phyloP scores from a whole-genome alignment of 352 stramenopile species.

The Pythium inflatum region DNA sequence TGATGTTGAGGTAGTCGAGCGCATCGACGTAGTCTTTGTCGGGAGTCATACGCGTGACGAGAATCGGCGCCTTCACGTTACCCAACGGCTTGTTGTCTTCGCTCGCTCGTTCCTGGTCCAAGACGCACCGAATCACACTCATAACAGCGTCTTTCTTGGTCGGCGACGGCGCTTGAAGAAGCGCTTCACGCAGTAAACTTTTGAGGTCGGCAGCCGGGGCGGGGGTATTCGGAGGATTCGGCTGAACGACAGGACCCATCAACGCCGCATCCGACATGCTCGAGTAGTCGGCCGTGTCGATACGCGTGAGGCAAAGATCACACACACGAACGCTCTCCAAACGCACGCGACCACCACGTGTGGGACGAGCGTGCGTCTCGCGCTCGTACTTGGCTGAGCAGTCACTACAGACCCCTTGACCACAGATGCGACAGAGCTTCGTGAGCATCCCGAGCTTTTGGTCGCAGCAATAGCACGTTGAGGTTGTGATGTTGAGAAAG shows the following conservation, averaged over 20 bases:
- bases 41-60: not conserved
- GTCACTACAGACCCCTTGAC: conserved; percentile 6
- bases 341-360: not conserved
- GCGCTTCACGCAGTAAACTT: conserved; percentile 13
- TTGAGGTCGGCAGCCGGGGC: conserved; percentile 16
- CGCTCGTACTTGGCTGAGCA: conserved; percentile 22
- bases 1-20: conserved; percentile 16
- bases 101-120: conserved; percentile 39
- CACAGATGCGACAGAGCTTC: conserved; percentile 15
- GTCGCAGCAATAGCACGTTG: not conserved
- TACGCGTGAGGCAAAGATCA: conserved; percentile 12
- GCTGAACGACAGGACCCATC: not conserved
- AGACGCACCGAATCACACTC: conserved; percentile 52
- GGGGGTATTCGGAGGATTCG: not conserved
- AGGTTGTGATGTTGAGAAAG: not conserved
- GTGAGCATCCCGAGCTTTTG: not conserved
- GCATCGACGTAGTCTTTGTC: conserved; percentile 22
- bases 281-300: conserved; percentile 18
- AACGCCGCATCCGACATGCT: conserved; percentile 7
- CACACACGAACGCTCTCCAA: conserved; percentile 21
- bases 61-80: not conserved
- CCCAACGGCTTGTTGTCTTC: not conserved
- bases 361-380: conserved; percentile 2
- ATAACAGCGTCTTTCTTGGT: conserved; percentile 46
- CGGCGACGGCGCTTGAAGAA: conserved; percentile 35